Evolutionary conservation across 1,284 basidiomycete species (phyloP), one percentile per base, ranked within the genome.

Genomic region (Abortiporus biennis): DNA sequence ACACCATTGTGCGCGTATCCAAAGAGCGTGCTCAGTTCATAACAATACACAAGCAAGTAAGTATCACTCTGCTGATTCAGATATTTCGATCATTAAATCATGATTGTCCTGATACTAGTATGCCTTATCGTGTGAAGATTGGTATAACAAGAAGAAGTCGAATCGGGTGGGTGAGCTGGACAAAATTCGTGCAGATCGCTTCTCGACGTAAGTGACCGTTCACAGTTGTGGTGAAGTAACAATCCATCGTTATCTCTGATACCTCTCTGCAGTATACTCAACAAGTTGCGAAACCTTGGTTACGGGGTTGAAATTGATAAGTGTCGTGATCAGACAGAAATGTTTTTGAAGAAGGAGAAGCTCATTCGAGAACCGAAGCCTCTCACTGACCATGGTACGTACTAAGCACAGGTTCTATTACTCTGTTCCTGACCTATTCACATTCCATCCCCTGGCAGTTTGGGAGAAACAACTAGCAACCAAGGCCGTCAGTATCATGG

Each of bases 381-480:
- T 6, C 29, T 40, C 15, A 40, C 38, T 6, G 38, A 40, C 17
- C 24, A 21, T 16, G 27, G 38, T 32, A 35, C 27, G n/a, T 11
- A 11, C 27, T 40, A n/a, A n/a, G n/a, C n/a, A n/a, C n/a, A n/a
- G n/a, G n/a, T n/a, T n/a, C n/a, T n/a, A n/a, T n/a, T n/a, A 11
- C n/a, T n/a, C n/a, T n/a, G n/a, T n/a, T n/a, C n/a, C n/a, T n/a
- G n/a, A n/a, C n/a, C n/a, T n/a, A n/a, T n/a, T n/a, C n/a, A n/a
- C n/a, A n/a, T n/a, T n/a, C n/a, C n/a, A n/a, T n/a, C n/a, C n/a
- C n/a, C n/a, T n/a, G n/a, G n/a, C n/a, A n/a, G n/a, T n/a, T n/a
- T n/a, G n/a, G n/a, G n/a, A n/a, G n/a, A n/a, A n/a, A n/a, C n/a
- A n/a, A n/a, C n/a, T n/a, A n/a, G n/a, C n/a, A n/a, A n/a, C n/a